Conservation (phyloP, 352 stramenopile genomes). For the Globisporangium paddicum region DNA sequence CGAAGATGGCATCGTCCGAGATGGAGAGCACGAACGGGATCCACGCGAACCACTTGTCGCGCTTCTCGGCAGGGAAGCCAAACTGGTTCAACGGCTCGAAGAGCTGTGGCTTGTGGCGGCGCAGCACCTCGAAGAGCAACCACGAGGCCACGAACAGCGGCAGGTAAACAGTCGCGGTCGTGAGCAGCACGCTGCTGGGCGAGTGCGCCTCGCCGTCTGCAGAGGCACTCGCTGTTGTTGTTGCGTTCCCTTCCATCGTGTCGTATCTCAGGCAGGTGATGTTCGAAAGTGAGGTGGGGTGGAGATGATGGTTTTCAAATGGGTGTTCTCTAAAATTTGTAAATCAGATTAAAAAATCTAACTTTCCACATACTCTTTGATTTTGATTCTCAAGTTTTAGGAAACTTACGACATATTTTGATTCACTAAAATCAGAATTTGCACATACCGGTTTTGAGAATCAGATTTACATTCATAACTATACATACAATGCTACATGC, state of each 20-base stretch:
- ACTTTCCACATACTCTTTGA: too few relatives aligned
- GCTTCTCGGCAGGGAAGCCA: constrained; percentile 25
- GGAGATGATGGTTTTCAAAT: not conserved
- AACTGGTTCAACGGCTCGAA: constrained; percentile 49
- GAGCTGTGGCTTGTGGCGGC: constrained; percentile 32
- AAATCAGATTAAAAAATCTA: too few relatives aligned
- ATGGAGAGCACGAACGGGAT: constrained; percentile 58
- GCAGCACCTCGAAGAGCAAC: constrained; percentile 58
- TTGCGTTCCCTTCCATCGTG: constrained; percentile 1
- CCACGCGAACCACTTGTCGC: constrained; percentile 41
- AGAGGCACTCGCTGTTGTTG: constrained; percentile 3
- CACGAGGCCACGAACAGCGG: constrained; percentile 50
- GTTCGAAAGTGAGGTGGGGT: not conserved
- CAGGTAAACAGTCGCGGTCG: constrained; percentile 59
- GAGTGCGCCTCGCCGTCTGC: constrained; percentile 18
- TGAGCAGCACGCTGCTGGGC: constrained; percentile 49
- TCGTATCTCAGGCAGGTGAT: not conserved
- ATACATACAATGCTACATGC: too few relatives aligned
- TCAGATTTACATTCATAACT: too few relatives aligned
- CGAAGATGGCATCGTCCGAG: constrained; percentile 48
- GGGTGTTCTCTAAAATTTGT: too few relatives aligned
- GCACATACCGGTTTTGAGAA: too few relatives aligned
- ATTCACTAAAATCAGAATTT: too few relatives aligned
- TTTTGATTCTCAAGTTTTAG: too few relatives aligned
- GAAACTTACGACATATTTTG: too few relatives aligned